Conservation (phyloP, 305 asterid species). For the Ajuga reptans region DNA sequence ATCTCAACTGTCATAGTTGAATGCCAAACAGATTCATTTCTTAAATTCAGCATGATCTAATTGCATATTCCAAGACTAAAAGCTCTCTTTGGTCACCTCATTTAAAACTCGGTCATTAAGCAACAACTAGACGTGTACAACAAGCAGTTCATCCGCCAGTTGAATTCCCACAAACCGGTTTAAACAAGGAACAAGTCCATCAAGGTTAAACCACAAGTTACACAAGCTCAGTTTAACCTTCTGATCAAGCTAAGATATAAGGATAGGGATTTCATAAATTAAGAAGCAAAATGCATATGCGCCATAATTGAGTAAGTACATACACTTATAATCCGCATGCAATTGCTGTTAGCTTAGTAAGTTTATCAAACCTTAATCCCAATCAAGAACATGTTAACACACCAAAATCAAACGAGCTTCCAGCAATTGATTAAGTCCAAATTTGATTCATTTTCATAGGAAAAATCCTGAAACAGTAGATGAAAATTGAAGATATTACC, state of each 20-base stretch:
- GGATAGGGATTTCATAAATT: not conserved
- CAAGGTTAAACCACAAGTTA: not conserved
- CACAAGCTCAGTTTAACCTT: not conserved
- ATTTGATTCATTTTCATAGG: not conserved
- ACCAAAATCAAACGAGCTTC: not conserved
- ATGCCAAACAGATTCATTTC: not conserved
- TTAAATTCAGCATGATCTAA: not conserved
- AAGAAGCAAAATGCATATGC: not conserved
- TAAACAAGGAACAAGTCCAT: not conserved
- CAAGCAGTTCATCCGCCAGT: not conserved
- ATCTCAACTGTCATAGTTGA: not conserved
- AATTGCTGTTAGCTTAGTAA: not conserved
- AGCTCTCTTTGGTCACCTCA: not conserved
- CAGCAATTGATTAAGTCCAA: not conserved
- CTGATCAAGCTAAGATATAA: not conserved
- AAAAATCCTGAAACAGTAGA: not conserved
- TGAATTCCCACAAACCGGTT: not conserved
- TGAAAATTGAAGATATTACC: slow-evolving; percentile 31
- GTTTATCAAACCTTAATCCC: not conserved
- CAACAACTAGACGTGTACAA: not conserved
- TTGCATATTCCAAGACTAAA: slow-evolving; percentile 1
- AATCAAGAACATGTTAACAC: not conserved
- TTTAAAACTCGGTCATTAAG: not conserved
- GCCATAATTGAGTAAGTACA: not conserved
- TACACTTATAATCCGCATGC: not conserved